A percentile compares a stretch with the other conserved stretches of the same genome.
phyloP scores from a whole-genome alignment of 2,329 filamentous ascomycete species.

The Sordariomycetes sp. region DNA sequence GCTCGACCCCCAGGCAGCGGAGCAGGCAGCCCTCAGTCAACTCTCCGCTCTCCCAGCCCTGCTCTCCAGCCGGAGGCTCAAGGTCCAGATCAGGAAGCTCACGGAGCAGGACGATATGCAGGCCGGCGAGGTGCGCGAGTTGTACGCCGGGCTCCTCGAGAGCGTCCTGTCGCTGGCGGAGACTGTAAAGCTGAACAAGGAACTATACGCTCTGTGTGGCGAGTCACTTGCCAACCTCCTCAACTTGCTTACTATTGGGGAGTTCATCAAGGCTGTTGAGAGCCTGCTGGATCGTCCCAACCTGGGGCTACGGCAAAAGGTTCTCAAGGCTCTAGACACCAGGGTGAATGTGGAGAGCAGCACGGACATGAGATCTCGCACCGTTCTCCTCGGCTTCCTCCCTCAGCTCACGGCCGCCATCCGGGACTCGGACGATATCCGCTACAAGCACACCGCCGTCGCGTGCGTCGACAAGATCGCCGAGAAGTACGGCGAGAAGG shows the following conservation, averaged over 20 bases:
- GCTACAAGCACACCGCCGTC: constrained; percentile 74
- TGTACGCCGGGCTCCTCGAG: constrained; percentile 58
- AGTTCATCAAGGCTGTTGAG: constrained; percentile 83
- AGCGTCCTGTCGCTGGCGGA: constrained; percentile 54
- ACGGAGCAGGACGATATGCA: constrained; percentile 53
- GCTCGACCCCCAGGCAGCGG: constrained; percentile 7
- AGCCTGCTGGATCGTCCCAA: constrained; percentile 65
- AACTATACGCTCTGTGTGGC: constrained; percentile 45
- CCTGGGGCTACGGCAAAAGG: constrained; percentile 63
- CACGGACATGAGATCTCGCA: constrained; percentile 53
- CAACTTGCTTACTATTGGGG: constrained; percentile 69
- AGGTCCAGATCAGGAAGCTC: constrained; percentile 38
- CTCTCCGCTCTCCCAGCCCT: constrained; percentile 43
- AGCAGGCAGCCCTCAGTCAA: constrained; percentile 37
- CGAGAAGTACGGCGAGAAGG: constrained; percentile 91
- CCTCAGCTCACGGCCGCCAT: constrained; percentile 68
- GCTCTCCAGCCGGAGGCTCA: constrained; percentile 43
- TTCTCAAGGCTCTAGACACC: constrained; percentile 66
- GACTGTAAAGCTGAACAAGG: constrained; percentile 41
- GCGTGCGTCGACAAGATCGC: constrained; percentile 85
- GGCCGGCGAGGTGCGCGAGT: constrained; percentile 48
- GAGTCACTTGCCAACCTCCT: constrained; percentile 69
- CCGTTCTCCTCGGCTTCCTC: constrained; percentile 64
- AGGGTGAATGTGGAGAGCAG: constrained; percentile 64
- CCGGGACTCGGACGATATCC: constrained; percentile 54